Evolutionary conservation across 179 eudicot species (phyloP), one percentile per base, ranked within the genome.

Genomic region (Heliamphora ciliata): DNA sequence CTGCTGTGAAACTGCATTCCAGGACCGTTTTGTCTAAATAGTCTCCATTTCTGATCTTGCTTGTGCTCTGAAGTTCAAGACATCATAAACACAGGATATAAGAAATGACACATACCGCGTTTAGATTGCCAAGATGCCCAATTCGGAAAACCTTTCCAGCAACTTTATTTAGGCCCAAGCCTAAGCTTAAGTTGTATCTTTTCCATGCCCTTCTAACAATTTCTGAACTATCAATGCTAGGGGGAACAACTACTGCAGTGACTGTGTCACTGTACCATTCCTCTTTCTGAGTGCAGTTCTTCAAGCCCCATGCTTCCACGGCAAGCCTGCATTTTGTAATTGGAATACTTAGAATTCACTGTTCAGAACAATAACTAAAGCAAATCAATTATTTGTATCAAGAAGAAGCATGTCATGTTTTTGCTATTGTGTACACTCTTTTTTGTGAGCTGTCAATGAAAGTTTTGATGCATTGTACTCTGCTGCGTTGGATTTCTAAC

Each of bases 71-170:
- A 54, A 40, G 6, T 11, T 40, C 15, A 54, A 52, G 52, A 44
- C 13, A 54, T 5, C 15, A 4, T 50, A 24, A 54, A 66, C 11
- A 0, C 3, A n/a, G 65, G 31, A 46, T 58, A 15, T 58, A 64
- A 54, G 79, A 67, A 15, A 63, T 9, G 72, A 72, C 63, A 4
- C 69, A 18, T 92, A 95, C 99, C 91, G 95, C 99, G 82, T 97
- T 97, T 63, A 97, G 61, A 87, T 92, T 87, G 75, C 99, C 99
- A 51, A 97, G 97, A 87, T 97, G 99, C 31, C 99, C 99, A 82
- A 97, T 97, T 88, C 99, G 88, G 97, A 97, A 97, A 76, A 92
- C 99, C 85, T 95, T 97, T 75, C 98, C 99, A 31, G 99, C 97
- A 0, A 97, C 97, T 86, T 97, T 97, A 93, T 93, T 95, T 44